Conservation (phyloP, 768 basidiomycete species). For the Mycena venus region DNA sequence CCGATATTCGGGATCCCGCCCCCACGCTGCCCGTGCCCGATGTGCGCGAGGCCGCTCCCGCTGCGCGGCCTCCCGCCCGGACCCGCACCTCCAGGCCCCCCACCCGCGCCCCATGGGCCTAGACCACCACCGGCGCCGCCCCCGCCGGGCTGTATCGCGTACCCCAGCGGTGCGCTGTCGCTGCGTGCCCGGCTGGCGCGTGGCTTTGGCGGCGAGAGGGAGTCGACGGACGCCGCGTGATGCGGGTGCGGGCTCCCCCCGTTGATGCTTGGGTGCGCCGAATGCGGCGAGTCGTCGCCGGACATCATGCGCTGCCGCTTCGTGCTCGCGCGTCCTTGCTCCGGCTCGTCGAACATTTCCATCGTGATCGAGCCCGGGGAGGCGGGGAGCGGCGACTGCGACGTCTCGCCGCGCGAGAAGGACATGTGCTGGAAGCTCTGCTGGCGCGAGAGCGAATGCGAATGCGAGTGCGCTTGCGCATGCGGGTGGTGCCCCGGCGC, state of each 20-base stretch:
- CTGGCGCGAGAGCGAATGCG: conserved; percentile 67
- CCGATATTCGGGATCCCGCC: conserved; percentile 54
- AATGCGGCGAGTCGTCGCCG: conserved; percentile 42
- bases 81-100: conserved; percentile 43
- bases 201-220: conserved; percentile 46
- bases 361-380: conserved; percentile 58
- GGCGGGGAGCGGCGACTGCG: conserved; percentile 52
- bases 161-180: conserved; percentile 77
- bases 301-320: conserved; percentile 70
- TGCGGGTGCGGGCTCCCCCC: conserved; percentile 37
- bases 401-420: conserved; percentile 50
- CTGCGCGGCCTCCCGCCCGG: conserved; percentile 60
- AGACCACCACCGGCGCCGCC: conserved; percentile 37
- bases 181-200: conserved; percentile 70
- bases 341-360: conserved; percentile 60
- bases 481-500: conserved; percentile 31
- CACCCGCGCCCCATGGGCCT: conserved; percentile 41
- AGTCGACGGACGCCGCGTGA: conserved; percentile 39
- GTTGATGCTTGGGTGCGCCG: conserved; percentile 8
- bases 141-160: conserved; percentile 45
- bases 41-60: conserved; percentile 61
- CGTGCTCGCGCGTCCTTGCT: conserved; percentile 46
- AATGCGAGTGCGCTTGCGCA: conserved; percentile 48
- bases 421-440: conserved; percentile 71
- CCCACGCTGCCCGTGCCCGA: conserved; percentile 32